These are phyloP conservation scores for Aureobasidium sp. DNA, from an alignment of 2,329 filamentous ascomycete species.

Conservation along the genomic window DNA sequence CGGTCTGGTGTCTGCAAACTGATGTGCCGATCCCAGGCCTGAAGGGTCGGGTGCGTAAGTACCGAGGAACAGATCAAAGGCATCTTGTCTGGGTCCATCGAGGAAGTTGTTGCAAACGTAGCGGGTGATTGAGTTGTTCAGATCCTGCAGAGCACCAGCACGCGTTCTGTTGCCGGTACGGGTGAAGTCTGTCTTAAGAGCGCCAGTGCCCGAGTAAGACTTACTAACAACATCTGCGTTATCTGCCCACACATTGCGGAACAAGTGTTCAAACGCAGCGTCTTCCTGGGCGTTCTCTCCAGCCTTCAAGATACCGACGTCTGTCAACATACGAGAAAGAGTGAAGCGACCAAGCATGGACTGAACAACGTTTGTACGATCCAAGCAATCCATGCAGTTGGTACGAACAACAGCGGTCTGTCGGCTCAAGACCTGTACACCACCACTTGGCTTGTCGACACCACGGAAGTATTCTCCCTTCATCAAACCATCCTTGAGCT, in stretches of 20 bases:
- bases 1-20: constrained; percentile 80
- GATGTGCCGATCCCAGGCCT: constrained; percentile 58
- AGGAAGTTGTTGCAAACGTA: constrained; percentile 92
- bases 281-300: constrained; percentile 77
- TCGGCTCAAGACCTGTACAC: constrained; percentile 67
- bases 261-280: constrained; percentile 73
- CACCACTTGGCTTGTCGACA: constrained; percentile 72
- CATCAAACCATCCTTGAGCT: constrained; percentile 64
- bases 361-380: constrained; percentile 96
- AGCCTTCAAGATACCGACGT: constrained; percentile 66
- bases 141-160: constrained; percentile 74
- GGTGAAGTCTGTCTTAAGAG: constrained; percentile 96
- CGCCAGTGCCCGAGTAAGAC: constrained; percentile 90
- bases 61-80: constrained; percentile 89
- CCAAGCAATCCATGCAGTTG: constrained; percentile 98
- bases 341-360: constrained; percentile 91
- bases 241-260: constrained; percentile 97
- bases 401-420: constrained; percentile 91
- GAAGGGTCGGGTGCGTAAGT: constrained; percentile 68
- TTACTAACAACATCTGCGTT: constrained; percentile 96
- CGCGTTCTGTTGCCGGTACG: constrained; percentile 85
- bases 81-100: constrained; percentile 89
- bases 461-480: constrained; percentile 89
- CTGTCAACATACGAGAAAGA: constrained; percentile 78
- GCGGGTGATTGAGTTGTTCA: constrained; percentile 77